Conservation (phyloP, 495 filamentous ascomycete genomes). For the Pyrenopolyporus hunteri region DNA sequence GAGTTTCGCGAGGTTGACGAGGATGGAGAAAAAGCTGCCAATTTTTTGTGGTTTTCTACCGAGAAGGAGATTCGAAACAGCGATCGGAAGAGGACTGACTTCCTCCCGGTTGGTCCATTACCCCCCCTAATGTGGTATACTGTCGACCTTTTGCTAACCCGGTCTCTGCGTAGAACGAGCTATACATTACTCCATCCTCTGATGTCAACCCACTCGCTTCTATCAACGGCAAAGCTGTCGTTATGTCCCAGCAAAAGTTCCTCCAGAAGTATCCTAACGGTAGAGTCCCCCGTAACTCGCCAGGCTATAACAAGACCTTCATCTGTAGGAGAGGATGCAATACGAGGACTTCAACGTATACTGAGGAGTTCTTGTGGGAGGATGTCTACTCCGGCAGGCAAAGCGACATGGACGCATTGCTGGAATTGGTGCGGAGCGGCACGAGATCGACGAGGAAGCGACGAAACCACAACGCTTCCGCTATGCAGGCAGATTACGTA, state of each 20-base stretch:
- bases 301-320: constrained; percentile 86
- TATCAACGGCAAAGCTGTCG: constrained; percentile 83
- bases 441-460: constrained; percentile 75
- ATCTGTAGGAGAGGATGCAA: constrained; percentile 90
- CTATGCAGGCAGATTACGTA: constrained; percentile 58
- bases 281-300: constrained; percentile 71
- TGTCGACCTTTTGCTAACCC: too few relatives aligned
- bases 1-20: constrained; percentile 75
- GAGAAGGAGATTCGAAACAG: constrained; percentile 84
- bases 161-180: constrained; percentile 69
- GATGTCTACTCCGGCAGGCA: constrained; percentile 70
- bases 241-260: constrained; percentile 76
- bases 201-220: constrained; percentile 86
- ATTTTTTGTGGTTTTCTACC: constrained; percentile 90
- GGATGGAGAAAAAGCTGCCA: constrained; percentile 68
- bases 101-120: constrained; percentile 60
- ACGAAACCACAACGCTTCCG: constrained; percentile 34
- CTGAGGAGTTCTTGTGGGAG: constrained; percentile 92
- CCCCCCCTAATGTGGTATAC: not conserved
- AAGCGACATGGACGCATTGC: constrained; percentile 66
- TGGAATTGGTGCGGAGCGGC: constrained; percentile 67
- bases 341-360: constrained; percentile 86
- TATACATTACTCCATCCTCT: constrained; percentile 85
- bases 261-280: constrained; percentile 73
- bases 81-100: constrained; percentile 83